A percentile compares a stretch with the other conserved stretches of the same genome.
These are phyloP conservation scores for Ceratonia siliqua DNA, from an alignment of 306 rosid species.

Conservation along the genomic window DNA sequence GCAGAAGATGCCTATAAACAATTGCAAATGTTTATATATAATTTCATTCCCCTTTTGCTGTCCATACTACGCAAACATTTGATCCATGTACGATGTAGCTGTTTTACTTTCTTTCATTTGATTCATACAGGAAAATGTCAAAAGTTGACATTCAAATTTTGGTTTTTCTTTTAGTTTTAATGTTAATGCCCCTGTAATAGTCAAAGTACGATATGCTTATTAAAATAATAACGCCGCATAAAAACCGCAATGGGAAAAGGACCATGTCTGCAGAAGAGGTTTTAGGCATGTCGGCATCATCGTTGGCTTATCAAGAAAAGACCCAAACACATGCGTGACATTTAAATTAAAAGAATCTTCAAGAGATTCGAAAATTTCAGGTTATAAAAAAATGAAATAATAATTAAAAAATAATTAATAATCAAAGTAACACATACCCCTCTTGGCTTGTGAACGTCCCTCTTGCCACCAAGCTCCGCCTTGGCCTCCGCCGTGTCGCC, in stretches of 20 bases:
- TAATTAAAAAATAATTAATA: neutral
- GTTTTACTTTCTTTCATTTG: neutral
- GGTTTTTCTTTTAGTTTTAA: neutral
- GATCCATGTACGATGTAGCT: neutral
- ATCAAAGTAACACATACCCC: slow-evolving; percentile 43
- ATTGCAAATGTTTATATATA: neutral
- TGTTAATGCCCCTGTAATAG: neutral
- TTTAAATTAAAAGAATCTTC: slow-evolving; percentile 2
- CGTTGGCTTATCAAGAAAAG: neutral
- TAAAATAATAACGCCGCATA: slow-evolving; percentile 17
- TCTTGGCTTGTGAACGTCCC: slow-evolving; percentile 36
- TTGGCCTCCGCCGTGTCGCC: neutral
- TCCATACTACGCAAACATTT: neutral
- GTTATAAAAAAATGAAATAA: neutral
- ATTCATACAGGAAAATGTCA: neutral
- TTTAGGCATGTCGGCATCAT: slow-evolving; percentile 18
- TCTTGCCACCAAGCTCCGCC: slow-evolving; percentile 37
- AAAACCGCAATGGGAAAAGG: slow-evolving; percentile 32
- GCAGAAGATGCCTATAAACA: neutral
- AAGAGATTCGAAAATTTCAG: slow-evolving; percentile 6
- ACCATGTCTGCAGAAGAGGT: slow-evolving; percentile 9
- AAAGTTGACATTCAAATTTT: neutral
- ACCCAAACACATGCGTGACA: slow-evolving; percentile 4
- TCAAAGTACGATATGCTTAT: neutral
- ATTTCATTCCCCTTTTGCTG: neutral